Base-by-base conservation (phyloP, 225 moss, liverwort and hornwort genomes). In the Marchantia paleacea region DNA sequence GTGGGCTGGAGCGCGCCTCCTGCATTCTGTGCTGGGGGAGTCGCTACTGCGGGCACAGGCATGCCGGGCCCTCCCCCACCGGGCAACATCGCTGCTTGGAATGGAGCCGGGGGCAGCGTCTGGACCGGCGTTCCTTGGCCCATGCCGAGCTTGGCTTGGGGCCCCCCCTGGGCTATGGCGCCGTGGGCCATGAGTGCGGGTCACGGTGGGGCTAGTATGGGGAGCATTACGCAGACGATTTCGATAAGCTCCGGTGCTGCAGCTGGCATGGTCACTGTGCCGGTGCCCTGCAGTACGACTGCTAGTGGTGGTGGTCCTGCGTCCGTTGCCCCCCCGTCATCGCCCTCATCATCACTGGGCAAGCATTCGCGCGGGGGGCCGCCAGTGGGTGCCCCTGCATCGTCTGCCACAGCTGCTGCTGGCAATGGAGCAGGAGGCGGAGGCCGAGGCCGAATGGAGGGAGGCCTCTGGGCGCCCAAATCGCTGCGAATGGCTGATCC, bases 391-490 rank as follows among this genome's bases (percentile, higher is more conserved):
- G 19, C 70, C 20, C 14, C 69, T 47, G 29, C 81, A 65, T 18
- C 39, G 39, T 39, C 39, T 39, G 39, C 39, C 39, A 5, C 39
- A 88, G 52, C 65, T 73, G 0, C 72, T 58, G 75, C 55, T 53
- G 25, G n/a, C 26, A 52, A 25, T 39, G 29, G 26, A 26, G 14
- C 54, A 25, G 55, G 26, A n/a, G 84, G 84, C 71, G 76, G 83
- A 0, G 87, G 86, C 30, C 81, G 78, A 29, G 76, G 82, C 73
- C 89, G 90, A 19, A 87, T 86, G 55, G 89, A 90, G 48, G 88
- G 86, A 47, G 81, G 82, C 4, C 82, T 92, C 0, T 90, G 92
- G 92, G 87, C 85, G 6, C 91, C 94, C 12, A 94, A 91, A 74
- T 89, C 85, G 69, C 82, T 86, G 20, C 85, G 86, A 73, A 86